Base-by-base conservation (phyloP, 129 eudicot genomes). In the Chrysanthemum seticuspe region DNA sequence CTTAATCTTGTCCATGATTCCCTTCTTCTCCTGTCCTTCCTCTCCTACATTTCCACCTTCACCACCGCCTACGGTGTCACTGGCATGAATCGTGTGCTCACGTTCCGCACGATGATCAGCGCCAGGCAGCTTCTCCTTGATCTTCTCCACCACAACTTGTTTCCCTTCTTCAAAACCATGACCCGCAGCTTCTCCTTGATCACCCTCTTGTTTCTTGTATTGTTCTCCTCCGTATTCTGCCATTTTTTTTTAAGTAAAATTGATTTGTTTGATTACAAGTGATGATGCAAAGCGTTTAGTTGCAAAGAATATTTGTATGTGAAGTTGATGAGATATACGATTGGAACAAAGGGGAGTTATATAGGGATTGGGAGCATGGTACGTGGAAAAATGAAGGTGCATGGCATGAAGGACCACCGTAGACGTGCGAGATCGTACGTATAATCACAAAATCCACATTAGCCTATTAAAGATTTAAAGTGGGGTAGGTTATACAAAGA, bases 51-150 rank as follows among this genome's bases (percentile, higher is more conserved):
- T 11, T 59, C 80, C 73, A 45, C 65, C 13, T 54, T 60, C 82
- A 63, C 21, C 78, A 3, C 62, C 77, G 10, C 59, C 80, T 44
- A 67, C 55, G 29, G 70, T 69, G 34, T 47, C 8, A 0, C 76
- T 36, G 66, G 65, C 6, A 19, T 71, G 25, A 52, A 27, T 63
- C 53, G 55, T 62, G 10, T 40, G 60, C 40, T 78, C 76, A 77
- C 36, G 36, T 4, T 78, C 73, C 18, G 40, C 25, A 13, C 59
- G 88, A 12, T 87, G 87, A 70, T 70, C 72, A 16, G 66, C 72
- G 60, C 74, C 90, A 1, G 90, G 88, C 2, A 86, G 72, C 84
- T 89, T 89, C 45, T 86, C 83, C 86, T 86, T 89, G 68, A 89
- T 89, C 87, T 80, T 89, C 54, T 82, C 86, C 79, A 79, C 55